phyloP scores from a whole-genome alignment of 176 grass and related monocot species.

The Juncus inflexus region DNA sequence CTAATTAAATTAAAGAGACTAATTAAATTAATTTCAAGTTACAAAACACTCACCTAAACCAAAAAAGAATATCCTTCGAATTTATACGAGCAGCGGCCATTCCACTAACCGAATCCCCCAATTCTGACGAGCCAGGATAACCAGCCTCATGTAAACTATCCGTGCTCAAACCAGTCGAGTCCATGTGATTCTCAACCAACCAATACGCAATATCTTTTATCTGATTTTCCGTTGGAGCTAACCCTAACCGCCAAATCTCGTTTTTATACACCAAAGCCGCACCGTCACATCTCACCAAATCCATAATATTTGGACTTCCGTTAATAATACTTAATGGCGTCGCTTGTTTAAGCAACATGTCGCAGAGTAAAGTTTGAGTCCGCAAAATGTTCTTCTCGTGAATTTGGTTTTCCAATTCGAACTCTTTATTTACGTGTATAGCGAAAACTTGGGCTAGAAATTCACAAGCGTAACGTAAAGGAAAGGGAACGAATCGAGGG shows the following conservation, averaged over 20 bases:
- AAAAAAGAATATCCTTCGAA: constrained; percentile 79
- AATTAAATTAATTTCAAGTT: too few relatives aligned
- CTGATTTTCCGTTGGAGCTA: constrained; percentile 62
- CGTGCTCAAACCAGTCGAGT: constrained; percentile 92
- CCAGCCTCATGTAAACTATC: constrained; percentile 90
- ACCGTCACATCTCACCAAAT: constrained; percentile 73
- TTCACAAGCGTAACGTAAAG: constrained; percentile 91
- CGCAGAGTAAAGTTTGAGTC: constrained; percentile 73
- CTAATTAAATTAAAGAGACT: too few relatives aligned
- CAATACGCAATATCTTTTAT: constrained; percentile 71
- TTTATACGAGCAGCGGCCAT: constrained; percentile 89
- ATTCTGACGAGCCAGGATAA: constrained; percentile 61
- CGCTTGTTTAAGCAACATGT: constrained; percentile 74
- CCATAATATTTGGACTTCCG: constrained; percentile 85
- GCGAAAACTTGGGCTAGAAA: constrained; percentile 90
- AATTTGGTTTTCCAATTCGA: constrained; percentile 79
- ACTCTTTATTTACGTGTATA: constrained; percentile 90
- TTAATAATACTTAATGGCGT: constrained; percentile 69
- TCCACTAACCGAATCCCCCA: constrained; percentile 74
- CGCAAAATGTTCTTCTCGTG: constrained; percentile 82
- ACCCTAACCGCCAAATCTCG: constrained; percentile 58
- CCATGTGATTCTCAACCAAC: constrained; percentile 70
- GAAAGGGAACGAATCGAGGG: constrained; percentile 81
- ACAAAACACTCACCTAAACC: constrained; percentile 17
- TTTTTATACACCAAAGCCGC: constrained; percentile 71